These are phyloP conservation scores for Boletus sp. DNA, from an alignment of 768 basidiomycete species.

Conservation along the genomic window DNA sequence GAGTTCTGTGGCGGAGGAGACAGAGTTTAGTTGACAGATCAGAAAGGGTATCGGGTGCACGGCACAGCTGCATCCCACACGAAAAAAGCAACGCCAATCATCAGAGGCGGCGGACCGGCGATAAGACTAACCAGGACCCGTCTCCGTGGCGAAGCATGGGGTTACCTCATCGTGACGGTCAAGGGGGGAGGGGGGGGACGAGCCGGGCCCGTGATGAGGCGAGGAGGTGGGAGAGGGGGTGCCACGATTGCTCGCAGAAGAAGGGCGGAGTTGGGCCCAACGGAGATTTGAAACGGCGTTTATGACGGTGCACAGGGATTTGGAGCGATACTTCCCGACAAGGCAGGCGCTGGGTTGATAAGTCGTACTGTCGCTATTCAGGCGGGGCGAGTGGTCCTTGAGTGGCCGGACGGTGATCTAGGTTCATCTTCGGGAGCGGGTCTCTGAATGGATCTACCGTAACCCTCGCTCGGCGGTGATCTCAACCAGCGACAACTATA, in stretches of 20 bases:
- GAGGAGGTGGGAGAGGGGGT: not conserved
- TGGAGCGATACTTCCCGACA: not conserved
- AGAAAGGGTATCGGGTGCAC: not conserved
- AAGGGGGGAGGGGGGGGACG: not conserved
- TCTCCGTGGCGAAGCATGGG: not conserved
- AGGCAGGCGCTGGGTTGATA: not conserved
- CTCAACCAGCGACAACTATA: conserved; percentile 9
- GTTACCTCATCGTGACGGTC: no score
- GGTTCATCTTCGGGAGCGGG: not conserved
- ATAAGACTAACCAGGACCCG: conserved; percentile 11
- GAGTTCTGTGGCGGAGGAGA: not conserved
- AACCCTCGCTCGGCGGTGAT: conserved; percentile 7
- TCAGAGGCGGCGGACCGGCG: conserved; percentile 10
- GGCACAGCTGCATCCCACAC: not conserved
- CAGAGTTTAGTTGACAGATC: not conserved
- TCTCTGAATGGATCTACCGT: not conserved
- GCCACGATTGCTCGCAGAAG: not conserved
- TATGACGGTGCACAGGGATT: not conserved
- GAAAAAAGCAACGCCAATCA: conserved; percentile 22
- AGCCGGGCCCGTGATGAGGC: not conserved
- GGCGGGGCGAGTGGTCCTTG: not conserved
- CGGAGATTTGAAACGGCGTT: conserved; percentile 24
- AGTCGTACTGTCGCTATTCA: not conserved
- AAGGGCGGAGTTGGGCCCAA: not conserved
- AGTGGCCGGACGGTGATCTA: not conserved